Evolutionary conservation across 257 asterid species (phyloP).

Genomic region (Przewalskia tangutica): DNA sequence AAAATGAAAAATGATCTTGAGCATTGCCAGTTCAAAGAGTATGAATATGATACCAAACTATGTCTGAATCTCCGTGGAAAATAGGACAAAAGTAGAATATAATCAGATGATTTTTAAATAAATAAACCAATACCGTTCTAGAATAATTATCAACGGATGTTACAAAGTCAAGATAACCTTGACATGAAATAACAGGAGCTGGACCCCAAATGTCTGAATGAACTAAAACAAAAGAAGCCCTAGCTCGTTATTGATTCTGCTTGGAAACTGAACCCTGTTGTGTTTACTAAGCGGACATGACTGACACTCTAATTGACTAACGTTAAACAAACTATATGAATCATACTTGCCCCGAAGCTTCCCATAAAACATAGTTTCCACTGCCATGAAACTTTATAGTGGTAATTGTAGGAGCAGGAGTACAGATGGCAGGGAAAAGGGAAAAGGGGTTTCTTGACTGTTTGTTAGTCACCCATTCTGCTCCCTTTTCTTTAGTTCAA

Average conservation of each 20-base stretch:
- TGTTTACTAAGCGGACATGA: neutral
- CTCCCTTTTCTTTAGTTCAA: no score
- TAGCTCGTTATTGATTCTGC: neutral
- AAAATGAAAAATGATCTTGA: neutral
- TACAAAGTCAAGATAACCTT: neutral
- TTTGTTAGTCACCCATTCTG: no score
- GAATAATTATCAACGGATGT: neutral
- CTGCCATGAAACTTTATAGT: neutral
- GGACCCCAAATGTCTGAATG: neutral
- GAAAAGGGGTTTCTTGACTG: no score
- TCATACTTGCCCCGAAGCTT: neutral
- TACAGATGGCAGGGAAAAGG: no score
- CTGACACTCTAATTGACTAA: neutral
- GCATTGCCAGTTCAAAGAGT: neutral
- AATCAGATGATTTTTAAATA: neutral
- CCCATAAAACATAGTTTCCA: neutral
- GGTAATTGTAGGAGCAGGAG: neutral
- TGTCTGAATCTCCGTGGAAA: neutral
- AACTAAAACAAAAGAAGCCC: neutral
- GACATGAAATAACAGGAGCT: neutral
- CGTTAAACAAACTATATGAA: neutral
- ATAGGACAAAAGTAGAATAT: neutral
- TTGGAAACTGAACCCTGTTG: neutral
- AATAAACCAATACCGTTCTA: neutral
- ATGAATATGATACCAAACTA: neutral